These are phyloP conservation scores for Microglena sp. DNA, from an alignment of 139 green algal genomes.

Conservation along the genomic window DNA sequence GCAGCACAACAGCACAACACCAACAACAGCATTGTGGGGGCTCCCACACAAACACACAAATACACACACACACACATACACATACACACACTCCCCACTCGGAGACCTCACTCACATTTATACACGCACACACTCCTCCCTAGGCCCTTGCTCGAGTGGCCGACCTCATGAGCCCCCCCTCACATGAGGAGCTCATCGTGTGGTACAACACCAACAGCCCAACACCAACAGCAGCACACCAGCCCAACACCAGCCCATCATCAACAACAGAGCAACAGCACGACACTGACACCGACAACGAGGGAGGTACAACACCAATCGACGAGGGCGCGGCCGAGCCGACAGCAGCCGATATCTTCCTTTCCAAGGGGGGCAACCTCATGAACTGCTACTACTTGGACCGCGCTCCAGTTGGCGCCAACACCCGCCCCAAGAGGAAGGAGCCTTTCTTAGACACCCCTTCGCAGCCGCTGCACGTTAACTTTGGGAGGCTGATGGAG, in stretches of 20 bases:
- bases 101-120: too few species aligned
- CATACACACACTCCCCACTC: too few species aligned
- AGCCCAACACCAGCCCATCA: background rate
- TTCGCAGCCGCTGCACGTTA: constrained; percentile 21
- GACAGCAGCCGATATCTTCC: background rate
- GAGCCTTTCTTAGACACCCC: constrained; percentile 2
- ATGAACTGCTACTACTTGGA: constrained; percentile 4
- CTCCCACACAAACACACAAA: too few species aligned
- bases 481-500: constrained; percentile 25
- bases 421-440: background rate
- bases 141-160: constrained; percentile 26
- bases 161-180: constrained; percentile 18
- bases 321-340: background rate
- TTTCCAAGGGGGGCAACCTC: background rate
- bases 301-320: background rate
- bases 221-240: background rate
- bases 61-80: too few species aligned
- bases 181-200: constrained; percentile 9
- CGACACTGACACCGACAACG: background rate
- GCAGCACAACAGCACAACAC: too few species aligned
- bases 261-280: background rate
- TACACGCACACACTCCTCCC: too few species aligned
- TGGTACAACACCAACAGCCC: background rate
- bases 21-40: too few species aligned
- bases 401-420: background rate